phyloP scores from a whole-genome alignment of 2,329 filamentous ascomycete genomes.

The Fonsecaea erecta region DNA sequence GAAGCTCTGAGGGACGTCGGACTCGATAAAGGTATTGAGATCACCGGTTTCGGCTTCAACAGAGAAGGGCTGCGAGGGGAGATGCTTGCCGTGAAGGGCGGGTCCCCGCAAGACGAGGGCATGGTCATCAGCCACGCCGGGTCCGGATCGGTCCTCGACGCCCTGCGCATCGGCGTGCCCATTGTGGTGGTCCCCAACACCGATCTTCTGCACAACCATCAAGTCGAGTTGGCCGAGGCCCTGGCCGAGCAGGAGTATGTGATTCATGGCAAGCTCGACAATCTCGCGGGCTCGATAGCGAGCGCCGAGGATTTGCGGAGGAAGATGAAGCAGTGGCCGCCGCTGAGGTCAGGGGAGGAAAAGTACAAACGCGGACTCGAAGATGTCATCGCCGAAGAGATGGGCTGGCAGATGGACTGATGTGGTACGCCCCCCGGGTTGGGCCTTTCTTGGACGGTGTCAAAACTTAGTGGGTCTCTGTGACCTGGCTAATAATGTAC shows the following conservation, averaged over 20 bases:
- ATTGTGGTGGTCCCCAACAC: slow-evolving; percentile 91
- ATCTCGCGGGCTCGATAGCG: slow-evolving; percentile 53
- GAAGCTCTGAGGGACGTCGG: slow-evolving; percentile 36
- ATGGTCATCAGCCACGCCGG: slow-evolving; percentile 89
- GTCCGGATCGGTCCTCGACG: slow-evolving; percentile 86
- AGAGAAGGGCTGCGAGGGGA: slow-evolving; percentile 61
- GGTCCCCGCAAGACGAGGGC: slow-evolving; percentile 55
- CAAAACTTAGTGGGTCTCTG: background rate
- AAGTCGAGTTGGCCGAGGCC: slow-evolving; percentile 80
- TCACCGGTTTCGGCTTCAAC: slow-evolving; percentile 71
- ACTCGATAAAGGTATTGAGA: slow-evolving; percentile 49
- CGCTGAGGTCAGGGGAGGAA: slow-evolving; percentile 51
- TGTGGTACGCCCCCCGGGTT: background rate
- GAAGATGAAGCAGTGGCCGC: slow-evolving; percentile 56
- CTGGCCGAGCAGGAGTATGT: slow-evolving; percentile 76
- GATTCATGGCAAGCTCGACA: slow-evolving; percentile 67
- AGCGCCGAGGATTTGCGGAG: slow-evolving; percentile 55
- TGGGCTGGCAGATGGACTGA: slow-evolving; percentile 59
- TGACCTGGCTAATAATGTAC: background rate
- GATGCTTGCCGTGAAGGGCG: slow-evolving; percentile 61
- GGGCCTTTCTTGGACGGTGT: background rate
- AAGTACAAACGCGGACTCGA: slow-evolving; percentile 51
- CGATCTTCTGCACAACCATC: slow-evolving; percentile 83
- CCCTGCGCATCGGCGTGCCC: slow-evolving; percentile 71
- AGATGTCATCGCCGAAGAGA: slow-evolving; percentile 61